A percentile compares a stretch with the other conserved stretches of the same genome.
These are phyloP conservation scores for Coemansia sp. DNA, from an alignment of 192 early-diverging fungal genomes.

Conservation along the genomic window DNA sequence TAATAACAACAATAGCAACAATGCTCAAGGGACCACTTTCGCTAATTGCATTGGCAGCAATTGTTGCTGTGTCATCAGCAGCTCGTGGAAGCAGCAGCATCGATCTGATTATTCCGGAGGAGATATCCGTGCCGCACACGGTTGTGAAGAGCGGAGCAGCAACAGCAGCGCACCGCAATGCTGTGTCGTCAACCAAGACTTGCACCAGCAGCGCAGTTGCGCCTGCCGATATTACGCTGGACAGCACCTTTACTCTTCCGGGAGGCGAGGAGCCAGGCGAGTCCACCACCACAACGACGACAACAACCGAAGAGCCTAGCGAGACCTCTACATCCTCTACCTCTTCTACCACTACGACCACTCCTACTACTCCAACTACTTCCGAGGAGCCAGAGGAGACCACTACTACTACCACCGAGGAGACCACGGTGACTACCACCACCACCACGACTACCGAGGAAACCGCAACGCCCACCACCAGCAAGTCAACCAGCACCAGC, in stretches of 20 bases:
- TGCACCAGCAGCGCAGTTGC: too few species aligned
- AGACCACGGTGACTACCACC: background rate
- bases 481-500: background rate
- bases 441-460: background rate
- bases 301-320: background rate
- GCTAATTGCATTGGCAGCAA: constrained; percentile 5
- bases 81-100: background rate
- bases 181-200: too few species aligned
- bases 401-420: background rate
- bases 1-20: background rate
- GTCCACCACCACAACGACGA: background rate
- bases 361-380: background rate
- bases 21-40: constrained; percentile 18
- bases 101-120: background rate
- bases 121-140: too few species aligned
- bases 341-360: background rate
- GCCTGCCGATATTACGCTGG: too few species aligned
- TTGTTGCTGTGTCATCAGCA: constrained; percentile 7
- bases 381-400: background rate
- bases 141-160: too few species aligned
- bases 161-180: too few species aligned
- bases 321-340: background rate
- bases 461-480: background rate
- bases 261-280: background rate
- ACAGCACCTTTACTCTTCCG: too few species aligned